phyloP scores from a whole-genome alignment of 768 basidiomycete species.

The Pleurotus salmoneostramineus region DNA sequence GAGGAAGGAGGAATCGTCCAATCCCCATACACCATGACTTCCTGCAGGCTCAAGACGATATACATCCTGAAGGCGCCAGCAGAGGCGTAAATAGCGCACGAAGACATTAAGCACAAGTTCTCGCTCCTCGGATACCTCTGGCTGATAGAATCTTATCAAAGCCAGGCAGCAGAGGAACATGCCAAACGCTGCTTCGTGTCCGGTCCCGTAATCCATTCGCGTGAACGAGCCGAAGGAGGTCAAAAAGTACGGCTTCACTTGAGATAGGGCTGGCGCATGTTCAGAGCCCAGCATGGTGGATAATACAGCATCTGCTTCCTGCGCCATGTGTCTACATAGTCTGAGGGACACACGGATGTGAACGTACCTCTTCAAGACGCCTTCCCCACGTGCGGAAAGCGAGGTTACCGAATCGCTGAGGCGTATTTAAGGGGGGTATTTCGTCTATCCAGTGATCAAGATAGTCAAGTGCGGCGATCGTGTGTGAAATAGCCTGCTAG shows the following conservation, averaged over 20 bases:
- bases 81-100: slow-evolving; percentile 73
- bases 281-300: slow-evolving; percentile 41
- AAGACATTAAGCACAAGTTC: slow-evolving; percentile 59
- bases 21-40: slow-evolving; percentile 96
- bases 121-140: slow-evolving; percentile 59
- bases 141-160: slow-evolving; percentile 63
- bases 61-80: slow-evolving; percentile 82
- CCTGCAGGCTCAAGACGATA: slow-evolving; percentile 95
- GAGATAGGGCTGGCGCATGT: slow-evolving; percentile 44
- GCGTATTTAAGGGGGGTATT: slow-evolving; percentile 67
- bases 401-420: slow-evolving; percentile 90
- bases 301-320: slow-evolving; percentile 56
- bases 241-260: slow-evolving; percentile 74
- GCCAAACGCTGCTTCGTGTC: slow-evolving; percentile 89
- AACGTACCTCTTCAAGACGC: slow-evolving; percentile 68
- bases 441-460: slow-evolving; percentile 76
- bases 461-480: slow-evolving; percentile 57
- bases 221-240: slow-evolving; percentile 87
- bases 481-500: slow-evolving; percentile 40
- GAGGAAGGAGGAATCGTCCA: slow-evolving; percentile 89
- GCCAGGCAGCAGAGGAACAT: slow-evolving; percentile 72
- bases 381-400: slow-evolving; percentile 85
- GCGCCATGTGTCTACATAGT: slow-evolving; percentile 10
- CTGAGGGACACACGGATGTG: neutral
- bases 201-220: slow-evolving; percentile 95